Evolutionary conservation across 352 stramenopile species (phyloP).

Genomic region (Globisporangium perplexum): DNA sequence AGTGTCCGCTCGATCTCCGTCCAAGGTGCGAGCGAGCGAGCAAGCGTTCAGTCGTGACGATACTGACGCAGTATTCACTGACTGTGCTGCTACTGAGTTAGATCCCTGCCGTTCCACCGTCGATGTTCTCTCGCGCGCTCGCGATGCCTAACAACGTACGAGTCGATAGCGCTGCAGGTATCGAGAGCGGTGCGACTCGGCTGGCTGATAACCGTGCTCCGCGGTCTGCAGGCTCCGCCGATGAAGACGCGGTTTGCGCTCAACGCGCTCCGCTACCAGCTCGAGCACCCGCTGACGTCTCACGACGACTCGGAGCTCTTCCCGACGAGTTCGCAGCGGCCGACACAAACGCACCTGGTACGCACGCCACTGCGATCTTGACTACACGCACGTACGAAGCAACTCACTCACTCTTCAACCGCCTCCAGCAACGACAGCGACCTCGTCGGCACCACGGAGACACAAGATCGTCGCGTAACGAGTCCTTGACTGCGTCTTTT

Average conservation of each 20-base stretch:
- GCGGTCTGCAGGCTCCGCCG: conserved; percentile 7
- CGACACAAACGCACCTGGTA: conserved; percentile 51
- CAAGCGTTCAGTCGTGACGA: background rate
- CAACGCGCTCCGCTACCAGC: conserved; percentile 69
- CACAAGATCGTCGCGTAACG: conserved; percentile 9
- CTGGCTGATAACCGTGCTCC: conserved; percentile 1
- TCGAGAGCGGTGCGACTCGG: conserved; percentile 3
- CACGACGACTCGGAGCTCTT: conserved; percentile 66
- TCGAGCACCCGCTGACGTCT: conserved; percentile 72
- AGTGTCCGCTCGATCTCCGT: conserved; percentile 8
- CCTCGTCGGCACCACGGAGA: conserved; percentile 23
- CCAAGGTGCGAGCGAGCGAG: conserved; percentile 19
- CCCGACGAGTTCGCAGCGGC: conserved; percentile 34
- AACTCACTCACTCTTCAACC: background rate
- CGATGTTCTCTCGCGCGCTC: conserved; percentile 46
- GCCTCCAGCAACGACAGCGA: conserved; percentile 37
- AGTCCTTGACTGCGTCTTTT: conserved; percentile 11
- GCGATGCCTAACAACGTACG: conserved; percentile 23
- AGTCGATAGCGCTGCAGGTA: background rate
- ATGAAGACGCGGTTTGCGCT: conserved; percentile 53
- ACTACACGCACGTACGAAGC: background rate
- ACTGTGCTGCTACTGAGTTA: conserved; percentile 2
- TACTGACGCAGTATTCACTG: background rate
- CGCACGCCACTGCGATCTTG: background rate
- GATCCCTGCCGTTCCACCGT: conserved; percentile 45